Conservation (phyloP, 495 filamentous ascomycete genomes). For the Talaromyces wortmannii region DNA sequence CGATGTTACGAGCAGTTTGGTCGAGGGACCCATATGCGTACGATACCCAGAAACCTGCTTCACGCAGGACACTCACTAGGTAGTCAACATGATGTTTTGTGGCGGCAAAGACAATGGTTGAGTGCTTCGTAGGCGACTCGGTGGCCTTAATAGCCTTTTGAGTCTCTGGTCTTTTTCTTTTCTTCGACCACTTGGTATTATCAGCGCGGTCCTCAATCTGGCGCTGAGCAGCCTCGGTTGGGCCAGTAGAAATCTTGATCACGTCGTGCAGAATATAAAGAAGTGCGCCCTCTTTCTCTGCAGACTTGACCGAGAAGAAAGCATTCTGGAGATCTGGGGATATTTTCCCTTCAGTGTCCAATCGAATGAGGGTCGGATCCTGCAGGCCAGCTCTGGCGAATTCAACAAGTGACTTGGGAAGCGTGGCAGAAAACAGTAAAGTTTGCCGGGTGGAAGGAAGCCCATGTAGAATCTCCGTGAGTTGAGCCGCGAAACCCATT, state of each 20-base stretch:
- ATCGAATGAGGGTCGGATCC: slow-evolving; percentile 77
- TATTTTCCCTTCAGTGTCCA: slow-evolving; percentile 92
- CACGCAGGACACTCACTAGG: slow-evolving; percentile 60
- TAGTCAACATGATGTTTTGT: slow-evolving; percentile 99
- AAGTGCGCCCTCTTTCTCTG: slow-evolving; percentile 88
- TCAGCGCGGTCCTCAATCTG: slow-evolving; percentile 24
- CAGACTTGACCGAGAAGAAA: slow-evolving; percentile 87
- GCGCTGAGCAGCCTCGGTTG: slow-evolving; percentile 45
- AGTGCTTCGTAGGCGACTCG: slow-evolving; percentile 51
- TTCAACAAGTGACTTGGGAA: slow-evolving; percentile 89
- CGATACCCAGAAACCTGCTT: slow-evolving; percentile 79
- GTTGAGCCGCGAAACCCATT: slow-evolving; percentile 92
- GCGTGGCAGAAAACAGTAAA: slow-evolving; percentile 87
- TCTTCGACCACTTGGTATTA: slow-evolving; percentile 49
- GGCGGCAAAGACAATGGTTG: slow-evolving; percentile 88
- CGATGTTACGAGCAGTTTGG: slow-evolving; percentile 82
- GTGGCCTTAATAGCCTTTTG: slow-evolving; percentile 25
- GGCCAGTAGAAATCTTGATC: slow-evolving; percentile 84
- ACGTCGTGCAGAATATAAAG: slow-evolving; percentile 83
- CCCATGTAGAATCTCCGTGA: slow-evolving; percentile 87
- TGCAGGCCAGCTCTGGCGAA: slow-evolving; percentile 90
- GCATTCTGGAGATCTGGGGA: slow-evolving; percentile 89
- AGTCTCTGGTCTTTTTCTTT: slow-evolving; percentile 55
- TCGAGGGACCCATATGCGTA: slow-evolving; percentile 92
- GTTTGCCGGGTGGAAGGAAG: slow-evolving; percentile 82